A percentile compares a stretch with the other conserved stretches of the same genome.
Conservation (phyloP, 23 red algal genomes). For the Gracilaria caudata region DNA sequence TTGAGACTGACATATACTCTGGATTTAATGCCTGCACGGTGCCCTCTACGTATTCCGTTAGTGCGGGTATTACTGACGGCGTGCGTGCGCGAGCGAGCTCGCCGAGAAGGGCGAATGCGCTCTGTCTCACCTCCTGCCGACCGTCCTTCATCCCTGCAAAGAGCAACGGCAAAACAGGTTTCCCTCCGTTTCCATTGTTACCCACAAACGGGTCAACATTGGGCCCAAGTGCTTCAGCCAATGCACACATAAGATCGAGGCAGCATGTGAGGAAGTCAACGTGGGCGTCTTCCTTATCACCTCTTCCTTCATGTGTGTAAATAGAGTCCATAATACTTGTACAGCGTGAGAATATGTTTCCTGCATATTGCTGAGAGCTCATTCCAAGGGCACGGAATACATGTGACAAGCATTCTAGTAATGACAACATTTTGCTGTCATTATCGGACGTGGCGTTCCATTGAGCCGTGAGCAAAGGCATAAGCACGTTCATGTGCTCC, state of each 20-base stretch:
- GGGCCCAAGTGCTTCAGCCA: slow-evolving; percentile 66
- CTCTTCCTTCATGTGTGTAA: slow-evolving; percentile 45
- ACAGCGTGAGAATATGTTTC: slow-evolving; percentile 77
- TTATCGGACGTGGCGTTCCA: slow-evolving; percentile 79
- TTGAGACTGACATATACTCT: slow-evolving; percentile 53
- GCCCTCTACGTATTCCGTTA: slow-evolving; percentile 50
- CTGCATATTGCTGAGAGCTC: slow-evolving; percentile 70
- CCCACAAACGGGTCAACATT: slow-evolving; percentile 63
- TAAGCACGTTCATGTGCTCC: slow-evolving; percentile 58
- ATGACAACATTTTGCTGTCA: slow-evolving; percentile 72
- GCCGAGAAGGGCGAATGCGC: slow-evolving; percentile 76
- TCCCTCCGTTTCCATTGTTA: slow-evolving; percentile 45
- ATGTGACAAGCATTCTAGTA: slow-evolving; percentile 80
- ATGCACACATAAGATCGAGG: slow-evolving; percentile 73
- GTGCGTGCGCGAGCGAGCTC: slow-evolving; percentile 68
- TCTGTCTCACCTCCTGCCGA: slow-evolving; percentile 58
- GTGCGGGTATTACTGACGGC: slow-evolving; percentile 54
- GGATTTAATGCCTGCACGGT: slow-evolving; percentile 59
- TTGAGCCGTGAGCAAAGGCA: slow-evolving; percentile 68
- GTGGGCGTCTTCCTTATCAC: slow-evolving; percentile 46
- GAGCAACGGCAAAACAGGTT: slow-evolving; percentile 41
- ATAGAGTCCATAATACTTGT: slow-evolving; percentile 68
- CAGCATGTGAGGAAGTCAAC: slow-evolving; percentile 69
- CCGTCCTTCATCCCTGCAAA: slow-evolving; percentile 61
- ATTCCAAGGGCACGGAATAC: slow-evolving; percentile 69